Base-by-base conservation (phyloP, 2,329 filamentous ascomycete genomes). In the Claviceps cyperi region DNA sequence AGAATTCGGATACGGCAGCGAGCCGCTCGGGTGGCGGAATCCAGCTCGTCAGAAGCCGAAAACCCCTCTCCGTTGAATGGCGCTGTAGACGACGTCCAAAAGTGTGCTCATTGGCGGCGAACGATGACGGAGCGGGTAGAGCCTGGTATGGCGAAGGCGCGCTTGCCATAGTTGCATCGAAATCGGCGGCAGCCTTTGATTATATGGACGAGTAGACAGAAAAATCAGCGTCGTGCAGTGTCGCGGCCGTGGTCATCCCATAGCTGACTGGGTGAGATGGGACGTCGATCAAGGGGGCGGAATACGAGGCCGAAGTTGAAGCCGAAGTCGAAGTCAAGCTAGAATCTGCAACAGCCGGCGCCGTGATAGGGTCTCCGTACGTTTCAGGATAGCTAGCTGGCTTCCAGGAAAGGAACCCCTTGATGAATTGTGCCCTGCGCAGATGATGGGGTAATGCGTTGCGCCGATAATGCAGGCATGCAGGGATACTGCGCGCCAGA, bases 31-130 rank as follows among this genome's bases (percentile, higher is more conserved):
- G 70, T 0, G 75, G 70, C 46, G 77, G 72, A 54, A 71, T 65
- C 2, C 66, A 59, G 61, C 71, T 70, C 14, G 61, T 67, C 2
- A 86, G 69, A 1, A 90, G 65, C 2, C 69, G 66, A 51, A 81
- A 77, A 0, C 74, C 84, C 24, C 71, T 66, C 63, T 94, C 85
- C 1, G 81, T 57, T 2, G 79, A 73, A 49, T 72, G 72, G 41
- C 86, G 77, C 46, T 86, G 83, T 4, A 94, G 68, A 4, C 83
- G 75, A 7, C 85, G 78, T 11, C 80, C 80, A 56, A 94, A 90
- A 1, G 75, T 81, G 1, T 71, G 67, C 61, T 90, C 85, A 24
- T 78, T 71, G 51, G 76, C 74, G 9, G 78, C 73, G 60, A 82
- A 81, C 0, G 78, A 80, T 21, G 62, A 67, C 0, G 77, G 75